Base-by-base conservation (phyloP, 2,329 filamentous ascomycete genomes). In the Aspergillus brasiliensis region DNA sequence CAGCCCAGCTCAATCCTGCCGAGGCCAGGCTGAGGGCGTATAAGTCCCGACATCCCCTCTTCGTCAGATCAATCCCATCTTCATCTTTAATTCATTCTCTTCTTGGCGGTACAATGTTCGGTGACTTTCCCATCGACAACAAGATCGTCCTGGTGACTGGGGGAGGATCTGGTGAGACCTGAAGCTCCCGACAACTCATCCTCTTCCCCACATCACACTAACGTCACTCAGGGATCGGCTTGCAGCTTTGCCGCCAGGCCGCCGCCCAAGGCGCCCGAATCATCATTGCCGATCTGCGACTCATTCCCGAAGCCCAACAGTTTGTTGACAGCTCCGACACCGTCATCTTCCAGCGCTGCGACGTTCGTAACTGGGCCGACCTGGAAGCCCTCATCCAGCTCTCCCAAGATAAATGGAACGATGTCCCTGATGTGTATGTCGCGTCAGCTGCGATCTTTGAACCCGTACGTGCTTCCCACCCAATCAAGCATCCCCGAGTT, bases 41-140 rank as follows among this genome's bases (percentile, higher is more conserved):
- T 23, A 10, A 15, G 8, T 8, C 28, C 49, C 27, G 11, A 7
- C 31, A 17, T 38, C 28, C 28, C 28, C 13, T 37, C 31, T 34
- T 28, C 8, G 31, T 34, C 31, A 34, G 31, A 34, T 34, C 11
- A 8, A 3, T 7, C 28, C n/a, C 3, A 28, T 21, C 28, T 0
- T 27, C 27, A 27, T 31, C 46, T 28, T 15, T 1, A 2, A 6
- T 34, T 34, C 5, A 2, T 13, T 19, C 25, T 25, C 3, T 2
- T 13, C 19, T 13, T 28, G 5, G 23, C 1, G 11, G 10, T 3
- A 37, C 28, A 17, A 70, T 59, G 57, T 70, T 54, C 63, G 57
- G 51, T 10, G 49, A 51, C n/a, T 58, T 58, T 19, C 23, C 46
- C 8, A 31, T 58, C 11, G 7, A 52, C 15, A 37, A 52, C n/a